Percentiles rank a stretch among this genome's conserved stretches.
These are phyloP conservation scores for Neurospora sp. DNA, from an alignment of 2,329 filamentous ascomycete genomes.

Conservation along the genomic window DNA sequence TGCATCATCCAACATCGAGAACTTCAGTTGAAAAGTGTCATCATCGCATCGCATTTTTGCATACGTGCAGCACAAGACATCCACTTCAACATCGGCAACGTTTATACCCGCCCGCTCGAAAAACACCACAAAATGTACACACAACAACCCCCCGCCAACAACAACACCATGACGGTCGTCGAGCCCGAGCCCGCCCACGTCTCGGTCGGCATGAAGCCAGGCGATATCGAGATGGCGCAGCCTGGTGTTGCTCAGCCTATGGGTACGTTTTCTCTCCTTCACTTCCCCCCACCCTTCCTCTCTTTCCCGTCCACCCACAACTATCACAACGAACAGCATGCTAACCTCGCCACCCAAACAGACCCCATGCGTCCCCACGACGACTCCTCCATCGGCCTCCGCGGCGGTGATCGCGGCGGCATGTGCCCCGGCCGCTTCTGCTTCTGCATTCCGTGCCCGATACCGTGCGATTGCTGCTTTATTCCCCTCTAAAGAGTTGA, in stretches of 20 bases:
- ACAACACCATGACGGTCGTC: not conserved
- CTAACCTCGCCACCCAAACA: conserved; percentile 2
- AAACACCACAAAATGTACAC: not conserved
- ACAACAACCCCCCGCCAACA: not conserved
- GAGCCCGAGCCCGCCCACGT: not conserved
- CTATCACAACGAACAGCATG: not conserved
- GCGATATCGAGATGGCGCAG: not conserved
- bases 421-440: conserved; percentile 28
- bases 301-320: not conserved
- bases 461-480: conserved; percentile 29
- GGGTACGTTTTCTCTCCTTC: not conserved
- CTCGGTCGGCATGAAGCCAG: not conserved
- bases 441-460: conserved; percentile 28
- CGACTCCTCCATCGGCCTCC: conserved; percentile 16
- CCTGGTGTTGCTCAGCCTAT: not conserved
- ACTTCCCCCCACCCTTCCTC: not conserved
- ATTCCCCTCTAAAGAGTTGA: conserved; percentile 12
- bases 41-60: not conserved
- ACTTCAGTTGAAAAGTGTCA: not conserved
- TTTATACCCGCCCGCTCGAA: not conserved
- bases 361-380: conserved; percentile 20
- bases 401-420: conserved; percentile 21
- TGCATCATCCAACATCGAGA: not conserved
- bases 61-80: not conserved
- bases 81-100: not conserved